A percentile compares a stretch with the other conserved stretches of the same genome.
phyloP scores from a whole-genome alignment of 2,329 filamentous ascomycete species.

The Helminthosporium solani region DNA sequence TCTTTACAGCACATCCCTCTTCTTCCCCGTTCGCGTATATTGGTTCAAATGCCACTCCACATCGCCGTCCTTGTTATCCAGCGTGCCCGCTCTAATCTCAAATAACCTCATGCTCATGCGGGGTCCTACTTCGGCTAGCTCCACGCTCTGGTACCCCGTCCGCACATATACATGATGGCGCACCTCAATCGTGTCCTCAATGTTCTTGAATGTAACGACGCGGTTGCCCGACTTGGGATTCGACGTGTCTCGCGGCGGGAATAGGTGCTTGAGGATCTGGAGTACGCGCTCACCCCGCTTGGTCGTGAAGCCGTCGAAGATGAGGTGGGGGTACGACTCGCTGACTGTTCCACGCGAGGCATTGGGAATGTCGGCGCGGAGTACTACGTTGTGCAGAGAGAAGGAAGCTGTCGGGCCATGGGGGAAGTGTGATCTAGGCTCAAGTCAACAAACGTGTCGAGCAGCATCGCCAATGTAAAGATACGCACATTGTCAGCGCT shows the following conservation, averaged over 20 bases:
- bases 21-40: slow-evolving; percentile 88
- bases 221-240: slow-evolving; percentile 74
- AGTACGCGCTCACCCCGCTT: slow-evolving; percentile 78
- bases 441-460: slow-evolving; percentile 41
- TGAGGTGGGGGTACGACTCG: slow-evolving; percentile 89
- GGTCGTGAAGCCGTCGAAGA: slow-evolving; percentile 91
- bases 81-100: slow-evolving; percentile 84
- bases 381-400: slow-evolving; percentile 86
- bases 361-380: slow-evolving; percentile 91
- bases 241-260: slow-evolving; percentile 81
- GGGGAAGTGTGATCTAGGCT: slow-evolving; percentile 68
- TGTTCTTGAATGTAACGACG: slow-evolving; percentile 83
- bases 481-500: background rate
- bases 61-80: slow-evolving; percentile 94
- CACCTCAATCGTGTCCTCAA: slow-evolving; percentile 84
- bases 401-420: slow-evolving; percentile 88
- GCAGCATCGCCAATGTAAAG: slow-evolving; percentile 10
- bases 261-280: slow-evolving; percentile 90
- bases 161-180: slow-evolving; percentile 92
- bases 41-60: slow-evolving; percentile 96
- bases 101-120: slow-evolving; percentile 97
- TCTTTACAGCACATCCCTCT: slow-evolving; percentile 95
- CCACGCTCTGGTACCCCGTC: slow-evolving; percentile 82
- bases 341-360: slow-evolving; percentile 82
- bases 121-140: slow-evolving; percentile 56